phyloP scores from a whole-genome alignment of 192 early-diverging fungal species.

The Mortierella hygrophila region DNA sequence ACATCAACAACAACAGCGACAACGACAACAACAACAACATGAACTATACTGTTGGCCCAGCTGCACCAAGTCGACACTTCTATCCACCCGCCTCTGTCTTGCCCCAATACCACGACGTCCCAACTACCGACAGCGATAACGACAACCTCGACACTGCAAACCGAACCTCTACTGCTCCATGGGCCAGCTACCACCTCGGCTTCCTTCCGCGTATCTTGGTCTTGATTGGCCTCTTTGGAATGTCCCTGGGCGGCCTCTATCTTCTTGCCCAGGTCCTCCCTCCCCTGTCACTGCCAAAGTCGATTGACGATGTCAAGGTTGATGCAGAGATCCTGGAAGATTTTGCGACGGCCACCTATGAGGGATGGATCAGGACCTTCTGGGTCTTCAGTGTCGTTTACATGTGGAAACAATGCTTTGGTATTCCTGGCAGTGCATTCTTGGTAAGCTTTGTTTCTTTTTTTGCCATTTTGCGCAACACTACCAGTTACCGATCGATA shows the following conservation, averaged over 20 bases:
- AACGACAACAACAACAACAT: neutral
- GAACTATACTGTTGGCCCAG: neutral
- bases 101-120: constrained; percentile 24
- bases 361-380: constrained; percentile 56
- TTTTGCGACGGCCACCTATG: constrained; percentile 55
- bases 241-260: constrained; percentile 45
- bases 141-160: neutral
- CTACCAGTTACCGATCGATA: neutral
- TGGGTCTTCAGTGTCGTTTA: constrained; percentile 62
- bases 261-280: constrained; percentile 47
- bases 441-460: constrained; percentile 33
- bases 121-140: neutral
- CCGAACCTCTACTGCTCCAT: constrained; percentile 1
- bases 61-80: neutral
- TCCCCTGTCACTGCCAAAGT: constrained; percentile 59
- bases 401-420: constrained; percentile 70
- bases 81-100: constrained; percentile 20
- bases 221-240: constrained; percentile 35
- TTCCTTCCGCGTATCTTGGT: constrained; percentile 48
- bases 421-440: constrained; percentile 67
- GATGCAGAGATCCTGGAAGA: constrained; percentile 60
- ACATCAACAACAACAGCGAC: neutral
- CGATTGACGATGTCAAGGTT: constrained; percentile 63
- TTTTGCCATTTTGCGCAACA: neutral
- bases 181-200: constrained; percentile 29